phyloP scores from a whole-genome alignment of 768 basidiomycete species.

The Rhodosporidiobolus odoratus region DNA sequence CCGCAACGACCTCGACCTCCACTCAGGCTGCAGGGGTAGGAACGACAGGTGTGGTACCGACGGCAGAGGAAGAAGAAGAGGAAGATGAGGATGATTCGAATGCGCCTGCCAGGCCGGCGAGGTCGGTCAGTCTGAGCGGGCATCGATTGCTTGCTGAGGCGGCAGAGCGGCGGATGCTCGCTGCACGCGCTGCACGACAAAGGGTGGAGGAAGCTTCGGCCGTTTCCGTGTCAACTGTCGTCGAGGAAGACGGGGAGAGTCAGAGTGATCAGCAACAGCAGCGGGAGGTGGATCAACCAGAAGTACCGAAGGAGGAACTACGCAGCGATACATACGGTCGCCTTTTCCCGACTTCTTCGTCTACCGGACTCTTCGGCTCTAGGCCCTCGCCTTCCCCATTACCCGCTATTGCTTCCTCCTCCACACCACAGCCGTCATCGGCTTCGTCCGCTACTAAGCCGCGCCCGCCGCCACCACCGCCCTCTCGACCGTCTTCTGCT shows the following conservation, averaged over 20 bases:
- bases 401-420: not conserved
- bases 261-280: too few species aligned
- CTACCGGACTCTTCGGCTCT: not conserved
- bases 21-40: too few species aligned
- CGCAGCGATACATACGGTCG: not conserved
- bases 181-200: not conserved
- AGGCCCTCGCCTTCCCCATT: not conserved
- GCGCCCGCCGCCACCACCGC: not conserved
- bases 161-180: slow-evolving; percentile 16
- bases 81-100: not conserved
- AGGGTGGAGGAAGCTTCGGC: not conserved
- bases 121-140: not conserved
- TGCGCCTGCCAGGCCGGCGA: not conserved
- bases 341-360: not conserved
- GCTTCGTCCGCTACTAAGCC: not conserved
- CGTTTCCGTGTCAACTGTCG: not conserved
- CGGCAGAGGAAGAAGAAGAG: not conserved
- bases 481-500: not conserved
- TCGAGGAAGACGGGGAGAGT: not conserved
- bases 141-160: slow-evolving; percentile 24
- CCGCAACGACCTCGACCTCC: too few species aligned
- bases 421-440: not conserved
- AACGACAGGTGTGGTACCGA: not conserved
- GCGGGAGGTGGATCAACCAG: not conserved
- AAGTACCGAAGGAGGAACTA: not conserved